Evolutionary conservation across 345 rosid genomes (phyloP), one percentile per base, ranked within the genome.

Genomic region (Clarkia xantiana): DNA sequence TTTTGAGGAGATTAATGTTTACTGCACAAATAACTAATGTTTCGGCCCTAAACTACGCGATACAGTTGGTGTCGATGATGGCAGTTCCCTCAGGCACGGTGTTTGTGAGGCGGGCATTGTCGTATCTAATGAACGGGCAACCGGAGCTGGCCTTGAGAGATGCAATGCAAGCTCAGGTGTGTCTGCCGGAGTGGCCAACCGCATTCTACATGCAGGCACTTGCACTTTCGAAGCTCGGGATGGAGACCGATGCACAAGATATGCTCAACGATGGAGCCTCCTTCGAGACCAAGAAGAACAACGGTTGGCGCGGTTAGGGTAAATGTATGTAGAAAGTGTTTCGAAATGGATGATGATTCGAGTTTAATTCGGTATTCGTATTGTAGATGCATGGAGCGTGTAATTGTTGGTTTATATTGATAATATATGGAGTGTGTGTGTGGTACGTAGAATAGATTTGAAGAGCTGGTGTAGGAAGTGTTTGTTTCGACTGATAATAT

Each of bases 161-260:
- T 44, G 97, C 97, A 18, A 90, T 90, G 97, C 97, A 90, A 63
- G 94, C 97, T 44, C 97, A 90, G 57, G 95, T 86, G 40, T 90
- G 97, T 78, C 59, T 77, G 50, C 96, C 97, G 0, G 96, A 90
- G 65, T 90, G 97, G 96, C 94, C 95, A 2, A 83, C 96, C 9
- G 97, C 97, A 13, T 90, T 90, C 75, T 90, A 90, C 70, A 59
- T 86, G 75, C 97, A 90, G 67, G 94, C 97, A 29, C 78, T 90
- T 52, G 97, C 97, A 15, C 89, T 90, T 18, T 83, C 90, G 1
- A 90, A 83, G 77, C 94, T 86, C 8, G 96, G 93, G 62, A 90
- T 90, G 97, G 94, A 90, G 65, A 79, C 81, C 0, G 97, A 90
- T 58, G 97, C 96, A 14, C 88, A 86, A 51, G 97, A 86, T 74